Conservation (phyloP, 208 protist genomes). For the Tritrichomonas foetus region DNA sequence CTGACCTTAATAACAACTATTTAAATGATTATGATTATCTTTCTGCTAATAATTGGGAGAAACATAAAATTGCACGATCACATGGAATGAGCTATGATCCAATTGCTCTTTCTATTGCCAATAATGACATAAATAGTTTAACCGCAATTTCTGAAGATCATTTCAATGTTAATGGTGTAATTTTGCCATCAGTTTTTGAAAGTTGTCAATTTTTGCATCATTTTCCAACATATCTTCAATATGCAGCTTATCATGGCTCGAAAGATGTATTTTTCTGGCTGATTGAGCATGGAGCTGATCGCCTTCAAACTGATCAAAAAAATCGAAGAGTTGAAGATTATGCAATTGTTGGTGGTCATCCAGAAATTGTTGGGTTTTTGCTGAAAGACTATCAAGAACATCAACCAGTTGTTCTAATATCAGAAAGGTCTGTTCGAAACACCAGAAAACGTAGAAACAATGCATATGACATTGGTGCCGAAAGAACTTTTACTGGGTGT, state of each 20-base stretch:
- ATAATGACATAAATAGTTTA: neutral
- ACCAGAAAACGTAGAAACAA: neutral
- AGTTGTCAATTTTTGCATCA: neutral
- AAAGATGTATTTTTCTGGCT: neutral
- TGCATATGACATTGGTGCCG: neutral
- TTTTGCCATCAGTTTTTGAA: neutral
- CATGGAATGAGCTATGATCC: neutral
- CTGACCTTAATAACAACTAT: neutral
- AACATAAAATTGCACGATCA: neutral
- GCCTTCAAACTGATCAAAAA: neutral
- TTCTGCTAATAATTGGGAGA: neutral
- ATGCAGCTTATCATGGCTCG: neutral
- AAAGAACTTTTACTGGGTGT: neutral
- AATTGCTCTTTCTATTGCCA: neutral
- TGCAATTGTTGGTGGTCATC: neutral
- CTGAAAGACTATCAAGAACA: no score
- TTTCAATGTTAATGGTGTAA: neutral
- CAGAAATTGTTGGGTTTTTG: neutral
- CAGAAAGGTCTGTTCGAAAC: neutral
- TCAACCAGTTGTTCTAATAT: neutral
- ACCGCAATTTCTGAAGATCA: neutral
- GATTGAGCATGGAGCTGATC: neutral
- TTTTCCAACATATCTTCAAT: neutral
- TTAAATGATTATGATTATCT: neutral
- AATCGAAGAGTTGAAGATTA: neutral